These are phyloP conservation scores for Cynara cardunculus DNA, from an alignment of 129 eudicot genomes.

Conservation along the genomic window DNA sequence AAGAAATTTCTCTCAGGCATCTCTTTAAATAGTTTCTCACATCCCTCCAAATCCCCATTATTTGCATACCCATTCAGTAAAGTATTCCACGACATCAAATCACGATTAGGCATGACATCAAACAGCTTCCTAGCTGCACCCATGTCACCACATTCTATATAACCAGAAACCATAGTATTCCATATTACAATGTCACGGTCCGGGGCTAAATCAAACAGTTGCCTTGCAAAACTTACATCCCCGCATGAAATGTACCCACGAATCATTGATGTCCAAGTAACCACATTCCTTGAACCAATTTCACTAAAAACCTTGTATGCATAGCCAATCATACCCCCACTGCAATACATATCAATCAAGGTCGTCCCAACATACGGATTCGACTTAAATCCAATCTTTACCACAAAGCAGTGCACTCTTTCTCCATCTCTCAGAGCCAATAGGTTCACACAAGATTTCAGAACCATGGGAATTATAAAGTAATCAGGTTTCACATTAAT, in stretches of 20 bases:
- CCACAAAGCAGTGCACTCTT: constrained; percentile 56
- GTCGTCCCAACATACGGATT: constrained; percentile 67
- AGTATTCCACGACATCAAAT: constrained; percentile 78
- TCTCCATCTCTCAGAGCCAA: constrained; percentile 45
- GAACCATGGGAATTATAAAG: constrained; percentile 64
- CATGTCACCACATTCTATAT: constrained; percentile 51
- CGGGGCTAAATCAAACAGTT: constrained; percentile 60
- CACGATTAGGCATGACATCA: constrained; percentile 54
- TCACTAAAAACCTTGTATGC: constrained; percentile 60
- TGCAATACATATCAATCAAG: constrained; percentile 63
- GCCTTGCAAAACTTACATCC: constrained; percentile 41
- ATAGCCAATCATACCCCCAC: constrained; percentile 33
- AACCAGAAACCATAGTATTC: constrained; percentile 72
- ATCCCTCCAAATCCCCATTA: constrained; percentile 57
- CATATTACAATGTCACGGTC: constrained; percentile 75
- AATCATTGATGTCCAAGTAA: constrained; percentile 73
- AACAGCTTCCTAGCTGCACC: constrained; percentile 53
- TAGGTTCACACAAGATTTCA: constrained; percentile 60
- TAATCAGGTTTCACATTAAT: constrained; percentile 44
- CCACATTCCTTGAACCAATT: constrained; percentile 60
- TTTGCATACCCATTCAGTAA: constrained; percentile 63
- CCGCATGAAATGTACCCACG: constrained; percentile 39
- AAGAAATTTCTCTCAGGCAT: constrained; percentile 67
- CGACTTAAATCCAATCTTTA: constrained; percentile 51
- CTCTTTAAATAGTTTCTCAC: constrained; percentile 48